phyloP scores from a whole-genome alignment of 345 rosid species.

The Anacardium occidentale region DNA sequence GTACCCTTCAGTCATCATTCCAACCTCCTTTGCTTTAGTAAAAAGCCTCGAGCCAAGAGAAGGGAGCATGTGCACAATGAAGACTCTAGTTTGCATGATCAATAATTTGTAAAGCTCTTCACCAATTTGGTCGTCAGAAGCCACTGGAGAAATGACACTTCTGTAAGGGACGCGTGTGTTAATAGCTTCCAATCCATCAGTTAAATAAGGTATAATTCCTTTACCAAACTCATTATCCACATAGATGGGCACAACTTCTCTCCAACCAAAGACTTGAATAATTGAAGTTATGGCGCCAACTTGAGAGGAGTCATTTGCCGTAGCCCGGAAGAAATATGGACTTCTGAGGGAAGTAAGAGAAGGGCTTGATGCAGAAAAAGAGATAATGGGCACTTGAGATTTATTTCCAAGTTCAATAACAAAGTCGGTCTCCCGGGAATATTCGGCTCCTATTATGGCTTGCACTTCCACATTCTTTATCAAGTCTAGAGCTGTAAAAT shows the following conservation, averaged over 20 bases:
- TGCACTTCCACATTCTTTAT: constrained; percentile 48
- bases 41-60: constrained; percentile 40
- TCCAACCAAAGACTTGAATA: constrained; percentile 48
- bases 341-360: constrained; percentile 34
- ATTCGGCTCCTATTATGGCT: constrained; percentile 50
- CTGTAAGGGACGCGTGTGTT: constrained; percentile 44
- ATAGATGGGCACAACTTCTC: constrained; percentile 51
- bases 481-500: constrained; percentile 43
- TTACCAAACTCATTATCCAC: constrained; percentile 44
- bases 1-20: constrained; percentile 50
- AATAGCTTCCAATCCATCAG: constrained; percentile 42
- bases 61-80: constrained; percentile 43
- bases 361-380: constrained; percentile 52
- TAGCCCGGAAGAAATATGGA: constrained; percentile 49
- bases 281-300: constrained; percentile 39
- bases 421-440: constrained; percentile 42
- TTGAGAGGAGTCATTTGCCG: constrained; percentile 41
- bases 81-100: constrained; percentile 53
- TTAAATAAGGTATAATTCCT: constrained; percentile 45
- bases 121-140: constrained; percentile 40
- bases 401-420: constrained; percentile 42
- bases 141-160: constrained; percentile 39
- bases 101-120: constrained; percentile 53
- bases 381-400: constrained; percentile 42
- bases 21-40: constrained; percentile 41